phyloP scores from a whole-genome alignment of 768 basidiomycete genomes.

The Lactarius deliciosus region DNA sequence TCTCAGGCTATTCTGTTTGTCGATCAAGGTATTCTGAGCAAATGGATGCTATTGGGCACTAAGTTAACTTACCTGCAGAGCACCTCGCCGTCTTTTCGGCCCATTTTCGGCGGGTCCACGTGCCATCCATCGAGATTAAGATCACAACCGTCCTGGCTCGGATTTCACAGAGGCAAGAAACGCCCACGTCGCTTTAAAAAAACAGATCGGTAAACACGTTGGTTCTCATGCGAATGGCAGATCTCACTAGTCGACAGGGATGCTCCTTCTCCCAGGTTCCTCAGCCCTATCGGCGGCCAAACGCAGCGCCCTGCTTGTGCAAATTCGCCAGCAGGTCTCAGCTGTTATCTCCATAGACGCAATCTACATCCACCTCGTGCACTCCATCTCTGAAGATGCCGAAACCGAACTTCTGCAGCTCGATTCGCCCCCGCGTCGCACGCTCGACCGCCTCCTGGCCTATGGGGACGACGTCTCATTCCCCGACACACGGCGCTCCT shows the following conservation, averaged over 20 bases:
- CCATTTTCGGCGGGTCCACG: too few species aligned
- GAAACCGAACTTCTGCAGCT: slow-evolving; percentile 49
- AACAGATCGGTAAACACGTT: neutral
- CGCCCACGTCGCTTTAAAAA: neutral
- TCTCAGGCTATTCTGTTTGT: too few species aligned
- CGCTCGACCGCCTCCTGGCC: slow-evolving; percentile 68
- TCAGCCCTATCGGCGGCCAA: slow-evolving; percentile 74
- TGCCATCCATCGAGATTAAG: neutral
- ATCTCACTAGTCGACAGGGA: slow-evolving; percentile 36
- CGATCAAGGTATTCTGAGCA: too few species aligned
- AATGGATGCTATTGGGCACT: too few species aligned
- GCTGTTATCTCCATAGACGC: slow-evolving; percentile 72
- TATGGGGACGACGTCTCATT: slow-evolving; percentile 80
- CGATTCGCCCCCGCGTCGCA: slow-evolving; percentile 46
- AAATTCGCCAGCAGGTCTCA: slow-evolving; percentile 53
- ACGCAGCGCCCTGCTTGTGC: slow-evolving; percentile 60
- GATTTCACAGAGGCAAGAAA: neutral
- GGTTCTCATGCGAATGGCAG: neutral
- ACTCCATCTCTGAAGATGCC: slow-evolving; percentile 48
- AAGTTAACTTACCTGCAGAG: too few species aligned
- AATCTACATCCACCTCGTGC: slow-evolving; percentile 83
- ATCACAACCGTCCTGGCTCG: neutral
- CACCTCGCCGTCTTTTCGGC: too few species aligned
- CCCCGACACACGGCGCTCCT: slow-evolving; percentile 42
- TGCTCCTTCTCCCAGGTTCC: slow-evolving; percentile 78